Evolutionary conservation across 495 filamentous ascomycete genomes (phyloP), one percentile per base, ranked within the genome.

Genomic region (Bombardia bombarda): DNA sequence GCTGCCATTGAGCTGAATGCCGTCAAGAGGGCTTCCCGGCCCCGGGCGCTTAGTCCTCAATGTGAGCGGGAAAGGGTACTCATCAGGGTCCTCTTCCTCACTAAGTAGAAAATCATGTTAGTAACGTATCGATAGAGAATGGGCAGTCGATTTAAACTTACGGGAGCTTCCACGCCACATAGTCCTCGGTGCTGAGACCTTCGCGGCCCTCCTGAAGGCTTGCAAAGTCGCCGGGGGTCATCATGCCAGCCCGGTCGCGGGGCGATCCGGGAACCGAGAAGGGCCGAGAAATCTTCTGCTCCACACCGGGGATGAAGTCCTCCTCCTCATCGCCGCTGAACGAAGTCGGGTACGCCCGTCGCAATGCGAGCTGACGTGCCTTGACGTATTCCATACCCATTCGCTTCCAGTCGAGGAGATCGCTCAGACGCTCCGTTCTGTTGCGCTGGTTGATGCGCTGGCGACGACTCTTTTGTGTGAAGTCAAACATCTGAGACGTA

Each of bases 311-410:
- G 53, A 96, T 93, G 66, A 90, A 88, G 51, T 85, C 80, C 46
- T 76, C 79, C 43, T 93, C 86, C 33, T 86, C 82, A 8, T 80
- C 72, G 35, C 73, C 81, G 22, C 78, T 77, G 53, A 94, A 98
- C 0, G 86, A 89, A 14, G 70, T 69, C 19, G 92, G 92, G 53
- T 97, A 98, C 18, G 92, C 92, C 74, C 92, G 78, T 43, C 92
- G 73, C 47, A 98, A 68, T 12, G 92, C 92, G 45, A 98, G 64
- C 63, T 97, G 93, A 26, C 92, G 79, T 25, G 92, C 92, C 68
- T 98, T 98, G 65, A 95, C 86, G 52, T 98, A 98, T 63, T 98
- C 92, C 84, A 96, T 79, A 9, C 92, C 92, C 92, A 98, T 98
- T 31, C 92, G 75, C 73, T 98, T 98, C 92, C 92, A 98, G 64